These are phyloP conservation scores for Stentor roeselii DNA, from an alignment of 73 alveolate species.

Conservation along the genomic window DNA sequence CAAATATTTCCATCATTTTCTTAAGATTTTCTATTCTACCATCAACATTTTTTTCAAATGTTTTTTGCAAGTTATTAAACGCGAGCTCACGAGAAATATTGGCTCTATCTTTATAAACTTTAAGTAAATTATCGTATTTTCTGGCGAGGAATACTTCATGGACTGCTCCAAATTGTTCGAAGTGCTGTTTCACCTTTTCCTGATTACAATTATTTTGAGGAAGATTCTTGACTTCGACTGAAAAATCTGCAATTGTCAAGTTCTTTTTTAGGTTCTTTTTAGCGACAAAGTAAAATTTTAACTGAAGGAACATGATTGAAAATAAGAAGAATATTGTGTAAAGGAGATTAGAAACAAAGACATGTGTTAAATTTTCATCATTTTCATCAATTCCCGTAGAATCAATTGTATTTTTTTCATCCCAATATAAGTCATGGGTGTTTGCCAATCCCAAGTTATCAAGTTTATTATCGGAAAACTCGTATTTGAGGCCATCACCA, in stretches of 20 bases:
- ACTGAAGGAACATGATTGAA: not conserved
- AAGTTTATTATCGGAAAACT: not conserved
- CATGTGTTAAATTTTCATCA: not conserved
- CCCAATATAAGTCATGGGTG: not conserved
- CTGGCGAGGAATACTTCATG: not conserved
- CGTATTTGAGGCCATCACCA: slow-evolving; percentile 24
- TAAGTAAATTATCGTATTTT: not conserved
- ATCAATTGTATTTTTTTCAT: not conserved
- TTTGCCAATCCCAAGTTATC: slow-evolving; percentile 27
- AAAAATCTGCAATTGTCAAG: not conserved
- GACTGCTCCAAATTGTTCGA: not conserved
- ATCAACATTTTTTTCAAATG: not conserved
- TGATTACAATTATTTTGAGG: not conserved
- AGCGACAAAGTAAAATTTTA: not conserved
- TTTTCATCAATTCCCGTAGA: not conserved
- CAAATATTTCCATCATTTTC: not conserved
- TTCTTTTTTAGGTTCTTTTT: no score
- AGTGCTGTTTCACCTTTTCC: no score
- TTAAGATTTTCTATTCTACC: no score
- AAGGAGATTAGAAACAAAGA: not conserved
- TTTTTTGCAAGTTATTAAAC: no score
- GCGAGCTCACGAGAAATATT: no score
- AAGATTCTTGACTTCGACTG: not conserved
- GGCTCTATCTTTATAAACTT: not conserved
- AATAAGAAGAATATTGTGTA: not conserved